phyloP scores from a whole-genome alignment of 176 grass and related monocot species.

The Triticum monococcum region DNA sequence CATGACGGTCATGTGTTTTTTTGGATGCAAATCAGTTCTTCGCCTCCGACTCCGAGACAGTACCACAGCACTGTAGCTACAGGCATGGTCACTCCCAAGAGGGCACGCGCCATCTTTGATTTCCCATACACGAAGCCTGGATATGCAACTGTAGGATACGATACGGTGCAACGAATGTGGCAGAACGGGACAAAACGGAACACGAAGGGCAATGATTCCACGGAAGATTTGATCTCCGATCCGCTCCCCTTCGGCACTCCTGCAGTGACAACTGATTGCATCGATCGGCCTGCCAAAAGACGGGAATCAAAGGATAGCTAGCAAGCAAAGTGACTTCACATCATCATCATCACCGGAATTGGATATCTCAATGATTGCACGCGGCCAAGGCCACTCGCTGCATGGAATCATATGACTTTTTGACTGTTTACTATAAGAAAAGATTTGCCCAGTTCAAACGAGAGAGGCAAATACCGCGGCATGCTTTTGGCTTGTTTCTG shows the following conservation, averaged over 20 bases:
- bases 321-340: conserved; percentile 11
- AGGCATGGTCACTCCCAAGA: neutral
- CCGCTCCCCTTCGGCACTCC: neutral
- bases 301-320: neutral
- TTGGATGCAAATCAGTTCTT: neutral
- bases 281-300: neutral
- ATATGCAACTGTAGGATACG: neutral
- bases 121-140: neutral
- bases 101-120: neutral
- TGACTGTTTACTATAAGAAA: too few species aligned
- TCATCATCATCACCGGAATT: neutral
- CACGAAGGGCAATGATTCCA: conserved; percentile 6
- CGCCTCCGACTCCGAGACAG: too few species aligned
- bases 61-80: neutral
- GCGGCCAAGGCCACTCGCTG: neutral
- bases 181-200: conserved; percentile 9
- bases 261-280: conserved; percentile 14
- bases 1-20: neutral
- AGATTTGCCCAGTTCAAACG: too few species aligned
- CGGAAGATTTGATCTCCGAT: conserved; percentile 26
- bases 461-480: too few species aligned
- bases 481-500: too few species aligned
- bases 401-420: too few species aligned
- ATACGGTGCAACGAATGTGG: conserved; percentile 22
- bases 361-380: conserved; percentile 36